Conservation (phyloP, 2,329 filamentous ascomycete genomes). For the Colletotrichum agaves region DNA sequence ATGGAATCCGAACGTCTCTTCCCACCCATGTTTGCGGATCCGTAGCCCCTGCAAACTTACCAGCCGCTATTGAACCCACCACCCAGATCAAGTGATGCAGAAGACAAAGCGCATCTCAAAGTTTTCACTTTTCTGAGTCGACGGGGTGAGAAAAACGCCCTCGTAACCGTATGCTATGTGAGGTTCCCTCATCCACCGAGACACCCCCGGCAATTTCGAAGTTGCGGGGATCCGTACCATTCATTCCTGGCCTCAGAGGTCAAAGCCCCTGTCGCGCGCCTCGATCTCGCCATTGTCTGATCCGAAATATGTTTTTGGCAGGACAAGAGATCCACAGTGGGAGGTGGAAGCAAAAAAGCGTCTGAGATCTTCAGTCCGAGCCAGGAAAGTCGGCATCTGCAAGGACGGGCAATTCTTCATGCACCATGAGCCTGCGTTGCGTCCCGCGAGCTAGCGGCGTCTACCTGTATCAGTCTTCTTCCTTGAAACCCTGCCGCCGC, state of each 20-base stretch:
- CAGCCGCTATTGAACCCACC: neutral
- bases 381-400: neutral
- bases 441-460: no score
- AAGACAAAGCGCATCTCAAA: neutral
- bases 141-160: neutral
- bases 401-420: neutral
- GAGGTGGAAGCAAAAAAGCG: neutral
- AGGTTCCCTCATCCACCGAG: neutral
- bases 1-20: neutral
- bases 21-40: neutral
- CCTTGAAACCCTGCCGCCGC: constrained; percentile 17
- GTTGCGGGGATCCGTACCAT: neutral
- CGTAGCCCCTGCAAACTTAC: constrained; percentile 3
- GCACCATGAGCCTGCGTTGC: no score
- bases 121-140: neutral
- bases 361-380: neutral
- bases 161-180: no score
- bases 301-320: constrained; percentile 5
- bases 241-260: neutral
- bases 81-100: neutral
- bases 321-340: constrained; percentile 5
- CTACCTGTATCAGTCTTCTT: neutral
- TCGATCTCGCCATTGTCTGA: constrained; percentile 11
- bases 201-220: neutral
- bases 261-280: neutral